These are phyloP conservation scores for Neurospora crassa DNA, from an alignment of 2,329 filamentous ascomycete species.

Conservation along the genomic window DNA sequence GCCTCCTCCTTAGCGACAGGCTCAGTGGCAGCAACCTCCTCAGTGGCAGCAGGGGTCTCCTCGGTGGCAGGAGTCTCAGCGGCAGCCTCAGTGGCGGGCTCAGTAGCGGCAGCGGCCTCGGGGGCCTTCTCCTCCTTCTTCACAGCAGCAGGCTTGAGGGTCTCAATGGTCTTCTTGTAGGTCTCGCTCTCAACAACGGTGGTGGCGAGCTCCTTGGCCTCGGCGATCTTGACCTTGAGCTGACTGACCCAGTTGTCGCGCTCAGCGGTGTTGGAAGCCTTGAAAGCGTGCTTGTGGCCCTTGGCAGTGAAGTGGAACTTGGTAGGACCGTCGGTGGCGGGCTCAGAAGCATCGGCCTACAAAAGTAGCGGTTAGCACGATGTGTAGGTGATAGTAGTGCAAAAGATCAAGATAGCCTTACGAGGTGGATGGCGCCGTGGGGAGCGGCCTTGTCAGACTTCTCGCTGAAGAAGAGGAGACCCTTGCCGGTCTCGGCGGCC, in stretches of 20 bases:
- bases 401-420: constrained; percentile 35
- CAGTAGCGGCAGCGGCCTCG: constrained; percentile 25
- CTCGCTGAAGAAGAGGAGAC: constrained; percentile 86
- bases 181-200: constrained; percentile 67
- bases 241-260: constrained; percentile 89
- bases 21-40: constrained; percentile 23
- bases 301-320: constrained; percentile 82
- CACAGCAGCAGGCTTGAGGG: constrained; percentile 43
- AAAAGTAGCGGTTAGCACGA: constrained; percentile 20
- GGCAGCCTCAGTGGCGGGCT: constrained; percentile 26
- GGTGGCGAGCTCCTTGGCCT: constrained; percentile 74
- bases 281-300: constrained; percentile 90
- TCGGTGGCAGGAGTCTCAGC: constrained; percentile 28
- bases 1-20: constrained; percentile 34
- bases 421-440: constrained; percentile 74
- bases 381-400: not conserved
- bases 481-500: constrained; percentile 90
- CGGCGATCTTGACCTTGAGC: constrained; percentile 70
- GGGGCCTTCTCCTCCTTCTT: constrained; percentile 37
- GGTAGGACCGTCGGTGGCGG: constrained; percentile 63
- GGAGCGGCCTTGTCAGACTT: constrained; percentile 75
- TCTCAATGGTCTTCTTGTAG: constrained; percentile 81
- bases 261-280: constrained; percentile 64
- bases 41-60: constrained; percentile 22
- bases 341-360: constrained; percentile 54